phyloP scores from a whole-genome alignment of 306 rosid species.

The Quercus bicolor region DNA sequence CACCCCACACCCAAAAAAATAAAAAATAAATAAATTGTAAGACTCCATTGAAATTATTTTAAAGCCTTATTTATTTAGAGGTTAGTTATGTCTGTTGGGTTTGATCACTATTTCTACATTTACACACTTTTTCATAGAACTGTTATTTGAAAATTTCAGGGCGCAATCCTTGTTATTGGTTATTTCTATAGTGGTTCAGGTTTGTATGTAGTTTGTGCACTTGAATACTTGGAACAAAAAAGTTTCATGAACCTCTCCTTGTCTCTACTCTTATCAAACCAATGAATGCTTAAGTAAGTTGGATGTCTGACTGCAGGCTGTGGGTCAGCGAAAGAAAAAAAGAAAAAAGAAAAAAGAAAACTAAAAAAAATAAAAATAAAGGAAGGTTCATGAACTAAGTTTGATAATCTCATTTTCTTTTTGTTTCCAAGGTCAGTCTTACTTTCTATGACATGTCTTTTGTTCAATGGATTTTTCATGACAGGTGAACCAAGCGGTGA shows the following conservation, averaged over 20 bases:
- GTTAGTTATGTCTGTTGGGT: too few species aligned
- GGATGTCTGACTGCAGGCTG: background rate
- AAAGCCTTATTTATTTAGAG: too few species aligned
- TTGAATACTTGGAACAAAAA: background rate
- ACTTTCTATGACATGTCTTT: conserved; percentile 13
- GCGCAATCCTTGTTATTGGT: conserved; percentile 71
- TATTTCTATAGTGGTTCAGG: conserved; percentile 79
- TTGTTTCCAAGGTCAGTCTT: conserved; percentile 7
- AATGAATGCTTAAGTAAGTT: background rate
- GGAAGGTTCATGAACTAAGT: background rate
- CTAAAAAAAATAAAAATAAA: too few species aligned
- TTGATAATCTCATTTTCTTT: background rate
- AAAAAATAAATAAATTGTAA: too few species aligned
- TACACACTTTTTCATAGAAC: background rate
- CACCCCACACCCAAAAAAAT: too few species aligned
- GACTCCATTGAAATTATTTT: too few species aligned
- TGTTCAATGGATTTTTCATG: conserved; percentile 20
- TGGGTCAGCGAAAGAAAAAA: background rate
- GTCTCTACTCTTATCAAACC: background rate
- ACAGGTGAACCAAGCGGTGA: conserved; percentile 62
- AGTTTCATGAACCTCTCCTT: conserved; percentile 6
- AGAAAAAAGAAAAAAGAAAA: background rate
- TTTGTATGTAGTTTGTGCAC: conserved; percentile 38
- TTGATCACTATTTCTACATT: too few species aligned
- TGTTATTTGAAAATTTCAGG: conserved; percentile 55